phyloP scores from a whole-genome alignment of 225 moss, liverwort and hornwort species.

The Thuidium tamariscinum region DNA sequence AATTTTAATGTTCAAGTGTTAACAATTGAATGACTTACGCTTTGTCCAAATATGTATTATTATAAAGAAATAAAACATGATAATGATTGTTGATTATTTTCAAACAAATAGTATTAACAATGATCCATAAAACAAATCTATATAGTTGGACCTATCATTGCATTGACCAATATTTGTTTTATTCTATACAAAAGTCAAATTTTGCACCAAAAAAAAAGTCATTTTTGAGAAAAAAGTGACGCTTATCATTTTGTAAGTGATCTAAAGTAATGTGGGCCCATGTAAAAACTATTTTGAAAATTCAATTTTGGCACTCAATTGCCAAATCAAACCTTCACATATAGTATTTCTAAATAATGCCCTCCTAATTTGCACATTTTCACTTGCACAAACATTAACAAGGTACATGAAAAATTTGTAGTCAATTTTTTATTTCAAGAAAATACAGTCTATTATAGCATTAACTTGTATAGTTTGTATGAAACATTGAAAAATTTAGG shows the following conservation, averaged over 20 bases:
- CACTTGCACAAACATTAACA: background rate
- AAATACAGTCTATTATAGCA: rapidly evolving
- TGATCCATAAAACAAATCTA: background rate
- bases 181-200: no score
- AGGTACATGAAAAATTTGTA: background rate
- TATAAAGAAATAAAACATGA: background rate
- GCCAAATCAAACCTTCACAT: no score
- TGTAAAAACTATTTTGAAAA: no score
- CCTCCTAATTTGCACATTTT: background rate
- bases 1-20: no score
- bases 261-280: no score
- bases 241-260: no score
- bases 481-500: background rate
- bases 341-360: background rate
- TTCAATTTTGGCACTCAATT: no score
- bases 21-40: background rate
- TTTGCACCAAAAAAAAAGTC: no score
- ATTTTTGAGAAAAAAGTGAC: no score
- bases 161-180: background rate
- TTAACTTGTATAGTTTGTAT: background rate
- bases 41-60: background rate
- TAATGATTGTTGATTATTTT: background rate
- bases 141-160: background rate
- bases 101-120: background rate
- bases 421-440: background rate